Base-by-base conservation (phyloP, 1,284 basidiomycete genomes). In the Rhodotorula sp. region DNA sequence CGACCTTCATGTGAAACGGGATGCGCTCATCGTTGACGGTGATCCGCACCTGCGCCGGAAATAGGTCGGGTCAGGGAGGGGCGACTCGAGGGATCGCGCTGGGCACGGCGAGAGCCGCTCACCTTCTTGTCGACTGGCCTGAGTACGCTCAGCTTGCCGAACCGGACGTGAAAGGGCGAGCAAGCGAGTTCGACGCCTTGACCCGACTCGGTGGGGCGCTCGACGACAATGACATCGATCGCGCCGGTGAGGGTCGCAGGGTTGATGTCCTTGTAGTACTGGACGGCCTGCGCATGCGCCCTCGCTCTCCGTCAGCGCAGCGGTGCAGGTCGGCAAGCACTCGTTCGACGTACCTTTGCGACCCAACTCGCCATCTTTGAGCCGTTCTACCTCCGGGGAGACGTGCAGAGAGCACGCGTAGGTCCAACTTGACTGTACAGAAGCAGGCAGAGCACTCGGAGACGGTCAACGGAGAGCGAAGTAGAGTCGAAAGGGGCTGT, bases 1-100 rank as follows among this genome's bases (percentile, higher is more conserved):
- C 93, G 76, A 99, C 95, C 85, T 99, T 99, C 97, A 99, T 99
- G 80, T 87, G 87, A 81, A 93, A 99, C 3, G 96, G 96, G 64
- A 93, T 89, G 47, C 77, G 71, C 70, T 86, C 85, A 51, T 90
- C 90, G 81, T 93, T 93, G 79, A 82, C 73, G 75, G 78, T 62
- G 76, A 76, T 58, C 72, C 77, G 54, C 77, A 81, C 74, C 81
- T 80, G 67, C 62, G 15, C 43, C 29, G 47, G 29, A 34, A 12
- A 16, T 14, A 21, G 54, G 31, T 3, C 34, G 43, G 48, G 34
- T n/a, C 29, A 26, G 51, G n/a, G n/a, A 39, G 34, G 21, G n/a
- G 47, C 62, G 31, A 10, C 10, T 34, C 20, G 29, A 5, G 4
- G 43, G 52, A 59, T 12, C 39, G 77, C 79, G 48, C 77, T 74